Base-by-base conservation (phyloP, 805 yeast genomes). In the Saccharomycopsis capsularis region DNA sequence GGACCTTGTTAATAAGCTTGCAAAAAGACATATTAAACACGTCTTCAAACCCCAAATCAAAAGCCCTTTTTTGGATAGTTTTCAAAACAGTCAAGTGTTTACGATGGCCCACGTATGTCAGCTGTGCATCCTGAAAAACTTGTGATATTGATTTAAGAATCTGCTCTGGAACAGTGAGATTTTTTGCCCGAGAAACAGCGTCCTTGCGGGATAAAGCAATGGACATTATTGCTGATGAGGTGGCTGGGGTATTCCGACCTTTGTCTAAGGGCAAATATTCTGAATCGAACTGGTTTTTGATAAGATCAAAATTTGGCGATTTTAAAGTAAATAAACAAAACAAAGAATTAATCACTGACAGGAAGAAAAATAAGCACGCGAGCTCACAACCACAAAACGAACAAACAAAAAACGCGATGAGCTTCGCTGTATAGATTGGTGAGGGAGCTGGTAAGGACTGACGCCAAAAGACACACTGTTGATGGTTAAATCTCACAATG, bases 81-180 rank as follows among this genome's bases (percentile, higher is more conserved):
- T 74, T 75, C 59, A 89, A 60, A 4, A 84, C 73, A 7, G 79
- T 76, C 4, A 82, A 77, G 50, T 85, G 81, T 59, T 85, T 84
- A 42, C 85, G 70, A 63, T 89, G 96, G 1, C 90, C 82, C 0
- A 90, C 82, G 29, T 81, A 71, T 1, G 86, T 73, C 21, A 66
- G 55, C 59, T 89, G 97, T 0, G 93, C 85, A 49, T 82, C 91
- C 59, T 85, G 91, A 59, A 89, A 89, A 3, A 81, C 79, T 49
- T 75, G 79, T 1, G 85, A 79, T 57, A 82, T 67, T 3, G 84
- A 78, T 9, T 53, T 47, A 34, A 68, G 67, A 24, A 78, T 63
- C 49, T 68, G 72, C 25, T 65, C 68, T 0, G 62, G 63, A 35
- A 49, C 45, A 21, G 46, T 34, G 13, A 45, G 23, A 9, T 36